Evolutionary conservation across 2,329 filamentous ascomycete species (phyloP).

Genomic region (Xylaria sp.): DNA sequence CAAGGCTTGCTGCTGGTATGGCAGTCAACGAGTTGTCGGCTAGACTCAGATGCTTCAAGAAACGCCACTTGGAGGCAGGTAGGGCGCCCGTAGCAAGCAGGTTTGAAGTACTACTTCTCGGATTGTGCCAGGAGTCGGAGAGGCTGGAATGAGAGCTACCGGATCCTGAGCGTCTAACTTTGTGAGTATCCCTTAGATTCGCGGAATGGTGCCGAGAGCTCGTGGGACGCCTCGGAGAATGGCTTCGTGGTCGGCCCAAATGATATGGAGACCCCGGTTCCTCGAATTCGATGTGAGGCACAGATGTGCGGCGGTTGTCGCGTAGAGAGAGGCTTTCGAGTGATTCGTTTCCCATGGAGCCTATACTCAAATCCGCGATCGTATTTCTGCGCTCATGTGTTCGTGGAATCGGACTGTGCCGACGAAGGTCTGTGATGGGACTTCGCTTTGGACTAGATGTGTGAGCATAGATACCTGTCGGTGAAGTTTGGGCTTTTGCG

Average conservation of each 20-base stretch:
- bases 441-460: slow-evolving; percentile 55
- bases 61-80: slow-evolving; percentile 87
- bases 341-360: slow-evolving; percentile 54
- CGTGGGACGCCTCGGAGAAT: slow-evolving; percentile 71
- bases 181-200: slow-evolving; percentile 62
- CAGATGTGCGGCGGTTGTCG: slow-evolving; percentile 39
- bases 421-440: slow-evolving; percentile 61
- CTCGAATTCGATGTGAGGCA: slow-evolving; percentile 45
- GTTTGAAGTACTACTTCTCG: slow-evolving; percentile 73
- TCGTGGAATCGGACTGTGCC: slow-evolving; percentile 63
- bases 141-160: slow-evolving; percentile 84
- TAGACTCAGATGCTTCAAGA: slow-evolving; percentile 84
- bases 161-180: slow-evolving; percentile 80
- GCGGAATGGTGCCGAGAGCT: slow-evolving; percentile 68
- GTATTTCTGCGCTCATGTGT: slow-evolving; percentile 50
- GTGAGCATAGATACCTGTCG: slow-evolving; percentile 63
- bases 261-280: slow-evolving; percentile 42
- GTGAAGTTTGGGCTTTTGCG: slow-evolving; percentile 77
- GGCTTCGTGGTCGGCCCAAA: slow-evolving; percentile 59
- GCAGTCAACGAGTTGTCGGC: slow-evolving; percentile 86
- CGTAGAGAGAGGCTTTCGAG: slow-evolving; percentile 36
- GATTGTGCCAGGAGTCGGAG: slow-evolving; percentile 58
- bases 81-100: slow-evolving; percentile 66
- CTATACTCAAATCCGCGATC: slow-evolving; percentile 47
- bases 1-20: slow-evolving; percentile 68